Conservation (phyloP, 148 eudicot genomes). For the Dianthus caryophyllus region DNA sequence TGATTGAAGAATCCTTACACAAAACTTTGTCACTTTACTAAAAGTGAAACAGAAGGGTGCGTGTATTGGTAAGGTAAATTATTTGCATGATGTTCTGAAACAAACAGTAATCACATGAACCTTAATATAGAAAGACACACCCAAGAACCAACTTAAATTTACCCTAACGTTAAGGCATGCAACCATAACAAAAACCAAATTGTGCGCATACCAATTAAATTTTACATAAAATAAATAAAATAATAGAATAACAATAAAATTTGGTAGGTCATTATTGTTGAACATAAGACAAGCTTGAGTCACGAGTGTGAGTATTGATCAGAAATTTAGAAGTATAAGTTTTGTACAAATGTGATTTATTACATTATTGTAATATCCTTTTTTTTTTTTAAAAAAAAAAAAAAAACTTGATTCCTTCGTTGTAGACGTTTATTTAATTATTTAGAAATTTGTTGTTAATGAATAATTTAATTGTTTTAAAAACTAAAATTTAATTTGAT, state of each 20-base stretch:
- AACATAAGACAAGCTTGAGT: conserved; percentile 14
- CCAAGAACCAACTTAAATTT: conserved; percentile 1
- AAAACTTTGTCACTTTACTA: conserved; percentile 16
- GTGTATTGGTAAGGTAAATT: conserved; percentile 3
- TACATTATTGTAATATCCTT: neutral
- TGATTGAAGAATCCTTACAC: neutral
- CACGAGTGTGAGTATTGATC: conserved; percentile 17
- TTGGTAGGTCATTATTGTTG: conserved; percentile 1
- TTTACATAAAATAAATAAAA: conserved; percentile 5
- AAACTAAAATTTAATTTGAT: no score
- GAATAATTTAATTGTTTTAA: no score
- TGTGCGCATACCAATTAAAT: neutral
- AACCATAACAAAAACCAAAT: neutral
- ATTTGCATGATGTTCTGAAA: conserved; percentile 7
- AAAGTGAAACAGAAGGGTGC: neutral
- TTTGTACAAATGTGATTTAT: neutral
- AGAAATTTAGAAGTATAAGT: neutral
- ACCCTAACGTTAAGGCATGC: conserved; percentile 1
- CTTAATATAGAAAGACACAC: conserved; percentile 9
- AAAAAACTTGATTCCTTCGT: no score
- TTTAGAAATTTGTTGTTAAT: no score
- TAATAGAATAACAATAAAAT: neutral
- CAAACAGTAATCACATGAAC: conserved; percentile 23
- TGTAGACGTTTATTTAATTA: no score
- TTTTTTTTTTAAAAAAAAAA: no score